Percentiles rank a stretch among this genome's conserved stretches.
Conservation (phyloP, 164 flowering plant species). For the Nelumbo lutea region DNA sequence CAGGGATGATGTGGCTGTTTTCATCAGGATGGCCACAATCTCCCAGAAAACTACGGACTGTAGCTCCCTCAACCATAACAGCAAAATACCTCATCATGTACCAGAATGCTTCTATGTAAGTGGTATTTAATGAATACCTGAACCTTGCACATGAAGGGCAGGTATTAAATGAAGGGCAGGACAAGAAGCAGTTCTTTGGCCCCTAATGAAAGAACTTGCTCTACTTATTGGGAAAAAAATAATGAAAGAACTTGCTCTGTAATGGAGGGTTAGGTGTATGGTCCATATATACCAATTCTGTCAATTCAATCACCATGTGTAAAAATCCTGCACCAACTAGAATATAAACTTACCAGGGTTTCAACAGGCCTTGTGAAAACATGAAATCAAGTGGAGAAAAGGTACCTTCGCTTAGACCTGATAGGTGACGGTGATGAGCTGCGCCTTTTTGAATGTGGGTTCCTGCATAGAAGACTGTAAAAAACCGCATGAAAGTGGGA, state of each 20-base stretch:
- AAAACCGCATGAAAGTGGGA: conserved; percentile 5
- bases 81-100: background rate
- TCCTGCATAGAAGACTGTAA: conserved; percentile 41
- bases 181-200: background rate
- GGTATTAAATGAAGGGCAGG: background rate
- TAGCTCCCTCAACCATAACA: background rate
- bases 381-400: background rate
- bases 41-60: background rate
- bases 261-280: too few species aligned
- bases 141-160: too few species aligned
- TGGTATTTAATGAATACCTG: background rate
- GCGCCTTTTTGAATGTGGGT: conserved; percentile 40
- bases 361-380: background rate
- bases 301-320: background rate
- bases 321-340: background rate
- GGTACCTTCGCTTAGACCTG: conserved; percentile 67
- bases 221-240: too few species aligned
- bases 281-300: background rate
- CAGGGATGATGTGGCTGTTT: background rate
- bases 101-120: background rate
- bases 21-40: background rate
- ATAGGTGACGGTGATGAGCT: conserved; percentile 60
- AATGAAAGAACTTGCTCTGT: too few species aligned
- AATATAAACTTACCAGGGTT: background rate
- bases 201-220: too few species aligned